These are phyloP conservation scores for Fusarium cyanostomum DNA, from an alignment of 2,329 filamentous ascomycete genomes.

Conservation along the genomic window DNA sequence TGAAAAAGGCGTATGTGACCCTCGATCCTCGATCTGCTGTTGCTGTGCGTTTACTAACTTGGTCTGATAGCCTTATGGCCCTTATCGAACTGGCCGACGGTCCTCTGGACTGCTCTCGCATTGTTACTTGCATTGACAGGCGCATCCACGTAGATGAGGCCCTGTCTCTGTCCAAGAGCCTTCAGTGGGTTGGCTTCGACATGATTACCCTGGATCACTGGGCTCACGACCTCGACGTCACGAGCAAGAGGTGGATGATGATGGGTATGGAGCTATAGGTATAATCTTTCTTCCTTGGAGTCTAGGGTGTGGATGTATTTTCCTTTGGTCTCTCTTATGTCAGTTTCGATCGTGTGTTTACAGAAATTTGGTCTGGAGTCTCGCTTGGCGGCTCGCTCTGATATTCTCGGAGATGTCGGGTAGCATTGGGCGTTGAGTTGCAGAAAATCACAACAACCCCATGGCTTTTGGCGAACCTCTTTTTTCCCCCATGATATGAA, in stretches of 20 bases:
- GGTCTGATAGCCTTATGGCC: conserved; percentile 75
- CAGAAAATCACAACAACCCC: conserved; percentile 23
- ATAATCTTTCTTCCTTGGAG: conserved; percentile 28
- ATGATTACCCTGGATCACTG: conserved; percentile 82
- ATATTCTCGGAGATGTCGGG: conserved; percentile 20
- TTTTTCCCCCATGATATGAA: conserved; percentile 5
- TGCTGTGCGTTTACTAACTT: neutral
- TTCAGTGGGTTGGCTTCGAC: conserved; percentile 94
- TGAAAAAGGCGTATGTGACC: conserved; percentile 83
- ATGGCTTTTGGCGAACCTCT: conserved; percentile 29
- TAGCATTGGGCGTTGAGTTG: conserved; percentile 35
- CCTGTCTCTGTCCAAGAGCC: conserved; percentile 77
- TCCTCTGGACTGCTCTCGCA: conserved; percentile 77
- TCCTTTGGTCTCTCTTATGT: conserved; percentile 31
- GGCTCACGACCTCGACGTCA: conserved; percentile 69
- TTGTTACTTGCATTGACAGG: conserved; percentile 85
- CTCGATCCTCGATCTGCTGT: neutral
- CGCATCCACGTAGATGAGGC: conserved; percentile 68
- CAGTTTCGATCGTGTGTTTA: conserved; percentile 28
- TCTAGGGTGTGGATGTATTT: conserved; percentile 31
- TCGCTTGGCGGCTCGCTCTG: conserved; percentile 21
- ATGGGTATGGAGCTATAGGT: conserved; percentile 88
- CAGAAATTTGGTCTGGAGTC: conserved; percentile 25
- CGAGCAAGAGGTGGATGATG: conserved; percentile 84
- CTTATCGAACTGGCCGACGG: conserved; percentile 87